Evolutionary conservation across 139 green algal genomes (phyloP).

Genomic region (Spirogloea muscicola): DNA sequence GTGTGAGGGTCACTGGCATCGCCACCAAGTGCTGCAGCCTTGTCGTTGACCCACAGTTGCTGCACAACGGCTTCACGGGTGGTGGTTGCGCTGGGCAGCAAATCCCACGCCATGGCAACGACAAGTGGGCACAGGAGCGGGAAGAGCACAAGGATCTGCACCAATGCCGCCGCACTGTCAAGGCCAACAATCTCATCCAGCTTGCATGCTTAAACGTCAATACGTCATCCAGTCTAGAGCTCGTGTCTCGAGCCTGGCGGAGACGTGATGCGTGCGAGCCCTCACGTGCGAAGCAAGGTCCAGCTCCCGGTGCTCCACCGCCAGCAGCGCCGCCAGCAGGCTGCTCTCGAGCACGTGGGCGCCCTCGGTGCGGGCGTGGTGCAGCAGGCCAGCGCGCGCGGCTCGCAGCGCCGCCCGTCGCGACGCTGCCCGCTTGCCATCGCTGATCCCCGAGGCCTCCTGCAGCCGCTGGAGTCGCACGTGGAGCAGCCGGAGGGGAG

Average conservation of each 20-base stretch:
- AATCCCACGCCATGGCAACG: slow-evolving; percentile 36
- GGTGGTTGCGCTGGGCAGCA: slow-evolving; percentile 3
- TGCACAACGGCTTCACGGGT: slow-evolving; percentile 16
- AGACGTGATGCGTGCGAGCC: background rate
- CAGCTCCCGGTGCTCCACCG: background rate
- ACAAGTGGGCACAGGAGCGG: slow-evolving; percentile 25
- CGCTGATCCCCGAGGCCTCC: too few species aligned
- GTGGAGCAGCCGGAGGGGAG: too few species aligned
- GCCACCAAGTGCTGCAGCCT: background rate
- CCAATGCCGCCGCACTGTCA: too few species aligned
- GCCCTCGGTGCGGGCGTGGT: background rate
- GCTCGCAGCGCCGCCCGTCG: too few species aligned
- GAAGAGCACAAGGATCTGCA: slow-evolving; percentile 32
- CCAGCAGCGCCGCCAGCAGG: too few species aligned
- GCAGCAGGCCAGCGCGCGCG: too few species aligned
- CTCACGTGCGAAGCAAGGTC: background rate
- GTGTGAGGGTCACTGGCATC: background rate
- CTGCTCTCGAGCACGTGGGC: background rate
- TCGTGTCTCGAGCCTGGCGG: background rate
- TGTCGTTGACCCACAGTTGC: slow-evolving; percentile 17
- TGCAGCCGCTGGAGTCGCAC: too few species aligned
- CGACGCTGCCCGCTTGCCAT: too few species aligned
- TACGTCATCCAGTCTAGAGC: too few species aligned
- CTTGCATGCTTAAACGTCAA: too few species aligned
- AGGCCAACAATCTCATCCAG: too few species aligned